Evolutionary conservation across 164 flowering plant genomes (phyloP), one percentile per base, ranked within the genome.

Genomic region (Brasenia schreberi): DNA sequence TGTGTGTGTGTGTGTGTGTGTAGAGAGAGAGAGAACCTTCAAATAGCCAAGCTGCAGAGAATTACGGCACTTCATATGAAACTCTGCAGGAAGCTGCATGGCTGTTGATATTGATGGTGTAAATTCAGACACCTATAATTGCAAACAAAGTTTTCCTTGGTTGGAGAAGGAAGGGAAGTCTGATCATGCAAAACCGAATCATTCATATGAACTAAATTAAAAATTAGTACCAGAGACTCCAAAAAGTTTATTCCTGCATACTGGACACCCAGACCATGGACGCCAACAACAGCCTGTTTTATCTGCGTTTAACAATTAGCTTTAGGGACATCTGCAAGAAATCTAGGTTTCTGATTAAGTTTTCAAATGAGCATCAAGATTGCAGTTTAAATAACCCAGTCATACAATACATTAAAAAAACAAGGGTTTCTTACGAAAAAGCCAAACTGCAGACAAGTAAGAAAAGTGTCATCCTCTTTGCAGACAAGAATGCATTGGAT

Each of bases 61-160:
- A 67, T 27, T 75, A 61, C 80, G 78, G 77, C 99, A 95, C 68
- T 83, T 84, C 80, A 84, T 89, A 77, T 95, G 97, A 73, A 92
- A 88, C 81, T 95, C 99, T 74, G 85, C 77, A 44, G 99, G 96
- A 76, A 95, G 97, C 64, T 90, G 88, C 96, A 95, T 87, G 23
- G 92, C 84, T 79, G 87, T 81, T 66, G 96, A 87, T 39, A 97
- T 92, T 71, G 94, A 83, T 5, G 92, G 97, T 17, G 91, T 87
- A 82, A 94, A 95, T 75, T 95, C 99, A 65, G 92, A 88, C 49
- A 95, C 96, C 99, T 95, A 53, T 42, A 18, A 19, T 19, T 65
- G 53, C 64, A 11, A 19, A 17, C n/a, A 11, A 1, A 3, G 11
- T 60, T 6, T 6, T 19, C n/a, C 9, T 19, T 7, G 5, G 27